Conservation (phyloP, 352 stramenopile species). For the Globisporangium orthogonon region DNA sequence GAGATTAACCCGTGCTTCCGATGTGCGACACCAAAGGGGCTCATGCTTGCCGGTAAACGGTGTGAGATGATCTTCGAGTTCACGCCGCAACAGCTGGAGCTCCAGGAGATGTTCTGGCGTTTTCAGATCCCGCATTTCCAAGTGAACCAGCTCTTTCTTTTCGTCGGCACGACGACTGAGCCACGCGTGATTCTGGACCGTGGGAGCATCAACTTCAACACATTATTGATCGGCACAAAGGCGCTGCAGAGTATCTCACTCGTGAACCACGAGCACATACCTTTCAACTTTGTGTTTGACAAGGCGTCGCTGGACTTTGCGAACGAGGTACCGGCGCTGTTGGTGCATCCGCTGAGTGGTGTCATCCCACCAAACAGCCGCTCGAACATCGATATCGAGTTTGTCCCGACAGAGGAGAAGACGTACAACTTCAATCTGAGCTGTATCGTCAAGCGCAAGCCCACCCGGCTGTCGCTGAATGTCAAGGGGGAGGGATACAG, state of each 20-base stretch:
- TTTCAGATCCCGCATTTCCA: slow-evolving; percentile 88
- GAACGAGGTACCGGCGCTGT: slow-evolving; percentile 68
- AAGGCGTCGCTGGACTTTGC: slow-evolving; percentile 78
- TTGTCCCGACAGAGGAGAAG: slow-evolving; percentile 89
- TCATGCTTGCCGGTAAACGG: slow-evolving; percentile 90
- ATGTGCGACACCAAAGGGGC: slow-evolving; percentile 86
- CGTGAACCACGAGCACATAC: slow-evolving; percentile 90
- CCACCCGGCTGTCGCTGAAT: slow-evolving; percentile 88
- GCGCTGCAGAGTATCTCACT: slow-evolving; percentile 85
- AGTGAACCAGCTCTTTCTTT: slow-evolving; percentile 89
- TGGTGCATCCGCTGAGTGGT: slow-evolving; percentile 85
- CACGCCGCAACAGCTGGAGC: slow-evolving; percentile 83
- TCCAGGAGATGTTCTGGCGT: slow-evolving; percentile 91
- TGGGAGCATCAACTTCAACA: slow-evolving; percentile 90
- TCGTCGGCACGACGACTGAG: slow-evolving; percentile 89
- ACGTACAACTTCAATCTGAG: slow-evolving; percentile 92
- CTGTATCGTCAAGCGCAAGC: slow-evolving; percentile 91
- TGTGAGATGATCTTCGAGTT: slow-evolving; percentile 97
- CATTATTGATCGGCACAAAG: slow-evolving; percentile 86
- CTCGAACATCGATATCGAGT: slow-evolving; percentile 81
- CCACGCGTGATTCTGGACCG: slow-evolving; percentile 85
- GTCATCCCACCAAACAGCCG: slow-evolving; percentile 86
- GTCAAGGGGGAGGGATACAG: slow-evolving; percentile 94
- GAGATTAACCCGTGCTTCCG: slow-evolving; percentile 80
- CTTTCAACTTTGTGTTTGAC: slow-evolving; percentile 95